Evolutionary conservation across 208 protist species (phyloP).

Genomic region (Acanthamoeba royreba): DNA sequence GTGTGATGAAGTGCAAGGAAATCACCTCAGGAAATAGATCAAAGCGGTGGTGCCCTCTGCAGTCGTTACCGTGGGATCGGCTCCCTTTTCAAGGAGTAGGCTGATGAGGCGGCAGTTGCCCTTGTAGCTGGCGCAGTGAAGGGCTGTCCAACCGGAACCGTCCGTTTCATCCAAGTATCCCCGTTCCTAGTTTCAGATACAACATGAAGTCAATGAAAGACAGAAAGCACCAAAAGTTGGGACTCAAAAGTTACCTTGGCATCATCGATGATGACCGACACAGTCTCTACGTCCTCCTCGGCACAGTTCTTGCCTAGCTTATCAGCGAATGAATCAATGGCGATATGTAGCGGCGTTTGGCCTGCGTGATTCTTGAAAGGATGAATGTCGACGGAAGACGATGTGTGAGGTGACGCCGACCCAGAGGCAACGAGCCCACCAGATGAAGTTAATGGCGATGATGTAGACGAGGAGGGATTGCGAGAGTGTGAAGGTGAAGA

Average conservation of each 20-base stretch:
- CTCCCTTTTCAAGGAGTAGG: not conserved
- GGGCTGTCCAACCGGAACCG: not conserved
- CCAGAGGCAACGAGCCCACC: too few species aligned
- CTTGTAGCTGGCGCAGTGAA: conserved; percentile 9
- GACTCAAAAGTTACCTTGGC: not conserved
- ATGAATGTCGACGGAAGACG: not conserved
- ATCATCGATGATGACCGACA: not conserved
- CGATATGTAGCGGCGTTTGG: not conserved
- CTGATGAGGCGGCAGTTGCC: not conserved
- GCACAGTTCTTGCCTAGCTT: not conserved
- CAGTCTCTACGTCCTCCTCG: not conserved
- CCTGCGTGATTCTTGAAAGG: not conserved
- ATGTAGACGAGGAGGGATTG: not conserved
- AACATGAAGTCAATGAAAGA: too few species aligned
- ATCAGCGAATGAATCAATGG: not conserved
- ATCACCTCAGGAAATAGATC: not conserved
- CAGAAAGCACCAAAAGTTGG: not conserved
- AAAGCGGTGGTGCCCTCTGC: not conserved
- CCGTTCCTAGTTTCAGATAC: not conserved
- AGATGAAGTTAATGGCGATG: not conserved
- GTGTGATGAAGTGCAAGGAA: too few species aligned
- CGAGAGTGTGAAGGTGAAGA: not conserved
- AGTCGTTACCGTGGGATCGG: not conserved
- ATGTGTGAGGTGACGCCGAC: not conserved
- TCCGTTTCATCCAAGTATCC: not conserved